phyloP scores from a whole-genome alignment of 768 basidiomycete genomes.

The Boletus reticulatus region DNA sequence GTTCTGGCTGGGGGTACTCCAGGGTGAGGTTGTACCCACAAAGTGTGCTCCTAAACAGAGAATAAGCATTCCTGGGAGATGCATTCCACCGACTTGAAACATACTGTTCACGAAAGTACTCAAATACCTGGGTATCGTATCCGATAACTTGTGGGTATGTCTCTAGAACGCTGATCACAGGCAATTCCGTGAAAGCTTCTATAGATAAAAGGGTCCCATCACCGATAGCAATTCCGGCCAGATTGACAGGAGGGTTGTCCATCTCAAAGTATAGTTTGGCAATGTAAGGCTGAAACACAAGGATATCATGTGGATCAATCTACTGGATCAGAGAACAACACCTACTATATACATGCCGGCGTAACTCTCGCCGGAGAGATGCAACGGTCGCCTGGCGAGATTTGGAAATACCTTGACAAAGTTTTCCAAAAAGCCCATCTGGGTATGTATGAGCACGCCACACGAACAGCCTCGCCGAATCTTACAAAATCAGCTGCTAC shows the following conservation, averaged over 20 bases:
- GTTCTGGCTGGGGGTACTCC: slow-evolving; percentile 61
- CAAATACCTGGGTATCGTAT: slow-evolving; percentile 61
- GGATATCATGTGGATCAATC: background rate
- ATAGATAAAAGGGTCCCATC: slow-evolving; percentile 57
- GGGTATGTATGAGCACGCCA: background rate
- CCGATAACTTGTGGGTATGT: slow-evolving; percentile 75
- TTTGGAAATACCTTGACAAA: slow-evolving; percentile 71
- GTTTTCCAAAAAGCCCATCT: slow-evolving; percentile 72
- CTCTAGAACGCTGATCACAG: slow-evolving; percentile 60
- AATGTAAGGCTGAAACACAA: slow-evolving; percentile 75
- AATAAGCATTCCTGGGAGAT: background rate
- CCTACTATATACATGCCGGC: slow-evolving; percentile 68
- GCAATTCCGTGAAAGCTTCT: slow-evolving; percentile 48
- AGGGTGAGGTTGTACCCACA: slow-evolving; percentile 67
- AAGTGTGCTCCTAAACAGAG: slow-evolving; percentile 45
- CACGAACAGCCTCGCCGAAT: background rate
- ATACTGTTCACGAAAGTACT: slow-evolving; percentile 66
- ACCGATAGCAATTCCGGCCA: slow-evolving; percentile 68
- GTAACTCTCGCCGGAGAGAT: slow-evolving; percentile 72
- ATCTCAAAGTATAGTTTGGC: slow-evolving; percentile 64
- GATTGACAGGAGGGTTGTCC: slow-evolving; percentile 59
- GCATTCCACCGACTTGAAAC: slow-evolving; percentile 19
- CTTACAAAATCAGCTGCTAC: slow-evolving; percentile 49
- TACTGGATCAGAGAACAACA: slow-evolving; percentile 28
- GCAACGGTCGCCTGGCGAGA: slow-evolving; percentile 60